Conservation (phyloP, 352 stramenopile species). For the Globisporangium recalcitrans region DNA sequence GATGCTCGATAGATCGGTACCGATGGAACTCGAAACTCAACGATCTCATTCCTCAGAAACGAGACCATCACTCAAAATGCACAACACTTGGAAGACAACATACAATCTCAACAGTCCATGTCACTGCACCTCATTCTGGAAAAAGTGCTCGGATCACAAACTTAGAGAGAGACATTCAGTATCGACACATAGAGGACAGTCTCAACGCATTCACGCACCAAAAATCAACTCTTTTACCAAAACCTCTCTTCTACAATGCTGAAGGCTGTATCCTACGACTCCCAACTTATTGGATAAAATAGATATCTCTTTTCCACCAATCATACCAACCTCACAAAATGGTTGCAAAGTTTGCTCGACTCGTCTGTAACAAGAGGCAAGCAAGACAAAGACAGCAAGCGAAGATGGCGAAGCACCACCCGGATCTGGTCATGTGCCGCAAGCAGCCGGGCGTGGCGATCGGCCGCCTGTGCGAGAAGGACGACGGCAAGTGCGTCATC, state of each 20-base stretch:
- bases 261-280: neutral
- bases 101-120: too few species aligned
- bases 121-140: too few species aligned
- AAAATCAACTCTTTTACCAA: too few species aligned
- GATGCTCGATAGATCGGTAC: too few species aligned
- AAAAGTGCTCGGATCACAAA: too few species aligned
- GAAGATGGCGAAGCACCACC: conserved; percentile 98
- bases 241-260: neutral
- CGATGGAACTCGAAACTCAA: too few species aligned
- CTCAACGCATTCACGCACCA: neutral
- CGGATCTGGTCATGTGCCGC: conserved; percentile 99
- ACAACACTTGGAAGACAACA: too few species aligned
- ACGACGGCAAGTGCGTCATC: conserved; percentile 99
- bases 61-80: too few species aligned
- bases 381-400: neutral
- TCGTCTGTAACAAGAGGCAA: neutral
- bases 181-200: too few species aligned
- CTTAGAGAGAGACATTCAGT: too few species aligned
- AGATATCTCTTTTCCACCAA: neutral
- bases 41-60: too few species aligned
- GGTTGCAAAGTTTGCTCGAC: neutral
- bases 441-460: conserved; percentile 98
- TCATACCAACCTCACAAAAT: neutral
- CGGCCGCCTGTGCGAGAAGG: conserved; percentile 98
- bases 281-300: neutral